Evolutionary conservation across 2,329 filamentous ascomycete species (phyloP), one percentile per base, ranked within the genome.

Genomic region (Pseudocercospora eumusae): DNA sequence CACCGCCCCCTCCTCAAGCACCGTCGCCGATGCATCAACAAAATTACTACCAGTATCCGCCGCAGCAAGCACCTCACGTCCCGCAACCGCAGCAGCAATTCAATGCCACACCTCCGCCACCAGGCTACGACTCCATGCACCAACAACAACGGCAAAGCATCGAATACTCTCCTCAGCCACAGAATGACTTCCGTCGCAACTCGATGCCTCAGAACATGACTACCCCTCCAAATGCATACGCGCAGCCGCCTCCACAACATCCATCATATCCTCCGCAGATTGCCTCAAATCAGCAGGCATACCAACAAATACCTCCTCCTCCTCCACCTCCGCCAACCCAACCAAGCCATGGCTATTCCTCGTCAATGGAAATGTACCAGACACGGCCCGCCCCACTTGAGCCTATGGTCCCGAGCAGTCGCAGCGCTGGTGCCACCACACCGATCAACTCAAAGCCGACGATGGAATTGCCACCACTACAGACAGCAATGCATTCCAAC

Each of bases 1-100:
- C 62, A 18, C 57, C 65, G 10, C 66, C 66, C n/a, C 66, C 69
- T 21, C 67, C 70, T n/a, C 57, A 66, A 42, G 53, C 64, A 21
- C 64, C 66, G 25, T 58, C 72, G 55, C 62, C 75, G 71, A 52
- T 68, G 67, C 56, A 69, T 63, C 60, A 76, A 66, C 73, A 71
- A 53, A 73, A 75, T 64, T 74, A 77, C 50, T 79, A 81, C 63
- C 73, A 70, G 40, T 80, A 80, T 65, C 70, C 74, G 55, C 68
- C 69, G 9, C 50, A 53, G 5, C 28, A 70, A 68, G 59, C 73
- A 64, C 64, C 77, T 18, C 18, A 18, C 7, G 64, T 73, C 73
- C 60, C 74, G 66, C 67, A 76, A 62, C 71, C 73, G 56, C 73
- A 73, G 61, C 67, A 73, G 5, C 77, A 77, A 49, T 79, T 78